Evolutionary conservation across 352 stramenopile species (phyloP).

Genomic region (Achlya hypogyna): DNA sequence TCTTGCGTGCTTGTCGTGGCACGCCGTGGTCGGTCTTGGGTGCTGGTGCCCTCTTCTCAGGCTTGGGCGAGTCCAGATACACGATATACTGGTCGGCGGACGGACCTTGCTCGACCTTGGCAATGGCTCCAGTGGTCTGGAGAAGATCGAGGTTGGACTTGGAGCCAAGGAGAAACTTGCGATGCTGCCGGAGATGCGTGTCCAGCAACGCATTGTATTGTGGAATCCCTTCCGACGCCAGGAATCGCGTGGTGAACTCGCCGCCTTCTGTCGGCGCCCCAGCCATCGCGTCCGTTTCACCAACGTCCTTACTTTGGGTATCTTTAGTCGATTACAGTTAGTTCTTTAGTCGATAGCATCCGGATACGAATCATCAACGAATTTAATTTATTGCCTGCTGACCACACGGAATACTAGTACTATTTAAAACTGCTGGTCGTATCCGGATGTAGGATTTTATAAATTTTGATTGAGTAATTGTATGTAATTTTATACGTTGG

Average conservation of each 20-base stretch:
- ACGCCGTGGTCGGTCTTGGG: background rate
- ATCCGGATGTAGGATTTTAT: background rate
- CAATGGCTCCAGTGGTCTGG: conserved; percentile 54
- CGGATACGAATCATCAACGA: too few relatives aligned
- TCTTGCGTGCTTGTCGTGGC: background rate
- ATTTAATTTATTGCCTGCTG: too few relatives aligned
- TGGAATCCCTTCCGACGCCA: conserved; percentile 53
- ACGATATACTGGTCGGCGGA: conserved; percentile 64
- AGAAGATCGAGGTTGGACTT: conserved; percentile 41
- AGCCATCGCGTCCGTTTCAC: background rate
- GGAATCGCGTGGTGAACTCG: conserved; percentile 53
- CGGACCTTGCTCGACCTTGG: conserved; percentile 34
- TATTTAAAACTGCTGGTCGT: too few relatives aligned
- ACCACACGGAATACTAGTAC: too few relatives aligned
- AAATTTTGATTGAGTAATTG: background rate
- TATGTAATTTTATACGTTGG: too few relatives aligned
- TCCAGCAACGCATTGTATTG: conserved; percentile 67
- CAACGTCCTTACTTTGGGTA: background rate
- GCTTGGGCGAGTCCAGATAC: conserved; percentile 29
- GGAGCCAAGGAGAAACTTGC: conserved; percentile 58
- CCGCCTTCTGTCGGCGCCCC: background rate
- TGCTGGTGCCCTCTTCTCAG: background rate
- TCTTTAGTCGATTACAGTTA: background rate
- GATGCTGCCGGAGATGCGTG: conserved; percentile 42
- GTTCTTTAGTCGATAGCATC: too few relatives aligned